Conservation (phyloP, 257 asterid genomes). For the Leonotis leonurus region DNA sequence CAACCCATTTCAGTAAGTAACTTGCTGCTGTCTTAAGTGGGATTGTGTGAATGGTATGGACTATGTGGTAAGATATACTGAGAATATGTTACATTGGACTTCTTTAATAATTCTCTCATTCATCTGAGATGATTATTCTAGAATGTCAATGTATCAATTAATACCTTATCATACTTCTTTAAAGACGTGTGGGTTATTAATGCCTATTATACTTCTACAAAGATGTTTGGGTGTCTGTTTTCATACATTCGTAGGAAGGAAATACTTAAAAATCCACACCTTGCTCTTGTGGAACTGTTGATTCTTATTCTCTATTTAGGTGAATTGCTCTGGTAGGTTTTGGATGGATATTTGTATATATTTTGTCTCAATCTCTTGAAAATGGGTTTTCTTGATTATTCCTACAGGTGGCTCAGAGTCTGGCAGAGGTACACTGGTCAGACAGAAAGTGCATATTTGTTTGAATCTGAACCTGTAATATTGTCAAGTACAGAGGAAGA, state of each 20-base stretch:
- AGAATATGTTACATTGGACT: background rate
- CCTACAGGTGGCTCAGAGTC: conserved; percentile 67
- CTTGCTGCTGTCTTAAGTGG: background rate
- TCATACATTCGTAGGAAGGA: background rate
- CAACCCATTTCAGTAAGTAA: background rate
- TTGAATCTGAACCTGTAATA: conserved; percentile 21
- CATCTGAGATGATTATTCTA: background rate
- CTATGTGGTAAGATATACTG: background rate
- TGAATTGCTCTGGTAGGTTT: background rate
- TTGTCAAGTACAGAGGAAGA: conserved; percentile 25
- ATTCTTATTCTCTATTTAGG: background rate
- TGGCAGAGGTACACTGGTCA: conserved; percentile 84
- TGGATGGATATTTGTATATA: background rate
- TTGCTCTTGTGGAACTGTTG: background rate
- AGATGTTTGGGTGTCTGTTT: background rate
- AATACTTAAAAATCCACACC: background rate
- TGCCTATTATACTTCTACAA: background rate
- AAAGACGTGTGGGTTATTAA: background rate
- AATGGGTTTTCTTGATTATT: background rate
- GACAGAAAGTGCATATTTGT: conserved; percentile 39
- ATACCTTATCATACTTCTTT: background rate
- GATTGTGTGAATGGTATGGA: background rate
- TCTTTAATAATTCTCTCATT: background rate
- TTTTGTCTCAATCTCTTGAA: background rate
- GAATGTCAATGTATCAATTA: background rate